These are phyloP conservation scores for Omphalotus guepiniiformis DNA, from an alignment of 768 basidiomycete species.

Conservation along the genomic window DNA sequence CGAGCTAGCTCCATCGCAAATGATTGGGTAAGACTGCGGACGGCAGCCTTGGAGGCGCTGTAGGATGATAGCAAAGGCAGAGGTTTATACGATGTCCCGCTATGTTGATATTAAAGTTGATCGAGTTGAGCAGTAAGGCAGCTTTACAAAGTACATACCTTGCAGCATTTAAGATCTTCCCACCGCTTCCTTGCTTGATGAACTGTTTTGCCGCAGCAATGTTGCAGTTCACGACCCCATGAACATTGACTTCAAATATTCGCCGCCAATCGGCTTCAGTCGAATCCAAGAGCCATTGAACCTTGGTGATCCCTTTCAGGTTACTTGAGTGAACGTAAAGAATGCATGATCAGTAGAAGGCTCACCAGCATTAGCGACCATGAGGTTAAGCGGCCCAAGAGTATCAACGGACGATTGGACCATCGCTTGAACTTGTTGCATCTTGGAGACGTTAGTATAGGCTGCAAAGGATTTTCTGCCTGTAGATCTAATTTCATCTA, in stretches of 20 bases:
- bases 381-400: slow-evolving; percentile 35
- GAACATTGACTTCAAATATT: slow-evolving; percentile 24
- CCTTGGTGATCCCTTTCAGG: slow-evolving; percentile 4
- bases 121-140: too few species aligned
- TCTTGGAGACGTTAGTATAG: slow-evolving; percentile 25
- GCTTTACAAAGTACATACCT: slow-evolving; percentile 5
- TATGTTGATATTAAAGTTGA: too few species aligned
- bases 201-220: slow-evolving; percentile 30
- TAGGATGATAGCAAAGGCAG: slow-evolving; percentile 3
- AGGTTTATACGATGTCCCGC: neutral
- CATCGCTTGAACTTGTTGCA: slow-evolving; percentile 28
- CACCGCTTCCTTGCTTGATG: slow-evolving; percentile 31
- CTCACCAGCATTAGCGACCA: slow-evolving; percentile 23
- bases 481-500: slow-evolving; percentile 17
- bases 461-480: slow-evolving; percentile 11
- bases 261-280: slow-evolving; percentile 18
- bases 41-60: slow-evolving; percentile 10
- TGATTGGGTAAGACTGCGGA: slow-evolving; percentile 11
- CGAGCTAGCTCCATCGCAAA: slow-evolving; percentile 8
- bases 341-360: too few species aligned
- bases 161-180: slow-evolving; percentile 28
- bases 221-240: slow-evolving; percentile 28
- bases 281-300: slow-evolving; percentile 4
- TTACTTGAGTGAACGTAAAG: too few species aligned
- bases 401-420: slow-evolving; percentile 14